Percentiles rank a stretch among this genome's conserved stretches.
Evolutionary conservation across 306 rosid genomes (phyloP).

Genomic region (Quercus dentata): DNA sequence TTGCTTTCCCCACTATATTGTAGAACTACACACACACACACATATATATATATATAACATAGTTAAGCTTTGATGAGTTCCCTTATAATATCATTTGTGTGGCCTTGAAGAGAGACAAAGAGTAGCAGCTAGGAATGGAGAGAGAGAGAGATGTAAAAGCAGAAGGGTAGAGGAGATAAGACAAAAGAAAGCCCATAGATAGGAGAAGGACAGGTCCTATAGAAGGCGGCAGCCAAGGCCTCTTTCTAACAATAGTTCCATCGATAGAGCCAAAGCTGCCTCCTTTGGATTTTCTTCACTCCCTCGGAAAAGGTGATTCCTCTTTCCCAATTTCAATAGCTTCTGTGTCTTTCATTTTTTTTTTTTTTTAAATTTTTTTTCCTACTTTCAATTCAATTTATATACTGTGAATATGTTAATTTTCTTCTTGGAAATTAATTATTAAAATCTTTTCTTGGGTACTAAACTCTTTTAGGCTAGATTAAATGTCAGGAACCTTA

Average conservation of each 20-base stretch:
- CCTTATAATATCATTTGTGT: background rate
- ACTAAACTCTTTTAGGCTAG: too few relatives aligned
- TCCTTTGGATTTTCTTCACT: slow-evolving; percentile 34
- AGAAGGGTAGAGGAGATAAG: slow-evolving; percentile 23
- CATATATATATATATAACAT: background rate
- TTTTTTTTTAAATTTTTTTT: too few relatives aligned
- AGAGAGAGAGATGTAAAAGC: slow-evolving; percentile 4
- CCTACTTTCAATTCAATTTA: background rate
- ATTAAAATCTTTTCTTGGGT: background rate
- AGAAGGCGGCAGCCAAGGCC: slow-evolving; percentile 47
- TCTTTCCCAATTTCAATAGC: background rate
- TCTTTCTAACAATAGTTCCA: slow-evolving; percentile 26
- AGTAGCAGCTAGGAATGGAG: background rate
- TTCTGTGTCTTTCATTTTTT: background rate
- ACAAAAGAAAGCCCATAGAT: slow-evolving; percentile 39
- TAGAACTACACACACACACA: too few relatives aligned
- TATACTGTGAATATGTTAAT: background rate
- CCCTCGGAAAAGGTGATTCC: slow-evolving; percentile 30
- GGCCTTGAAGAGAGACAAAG: background rate
- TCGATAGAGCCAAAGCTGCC: slow-evolving; percentile 55
- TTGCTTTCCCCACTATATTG: background rate
- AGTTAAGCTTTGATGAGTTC: slow-evolving; percentile 8
- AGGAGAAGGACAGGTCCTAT: slow-evolving; percentile 16
- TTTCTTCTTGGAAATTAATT: background rate
- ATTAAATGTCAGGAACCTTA: too few relatives aligned